Base-by-base conservation (phyloP, 2,329 filamentous ascomycete genomes). In the Xylaria sp. region DNA sequence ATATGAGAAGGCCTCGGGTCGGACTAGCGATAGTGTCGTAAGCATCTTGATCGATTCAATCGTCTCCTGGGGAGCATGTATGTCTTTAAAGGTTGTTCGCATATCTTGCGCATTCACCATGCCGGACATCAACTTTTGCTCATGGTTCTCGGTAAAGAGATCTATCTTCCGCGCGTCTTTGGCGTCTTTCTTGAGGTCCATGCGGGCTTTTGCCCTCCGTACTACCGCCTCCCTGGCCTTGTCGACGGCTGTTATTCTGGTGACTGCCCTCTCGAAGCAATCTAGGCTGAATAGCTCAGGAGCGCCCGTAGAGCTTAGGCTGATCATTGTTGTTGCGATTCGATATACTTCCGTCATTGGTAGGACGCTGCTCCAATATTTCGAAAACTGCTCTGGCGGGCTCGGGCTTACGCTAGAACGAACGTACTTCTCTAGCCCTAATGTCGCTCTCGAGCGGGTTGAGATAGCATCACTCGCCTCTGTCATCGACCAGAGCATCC, bases 1-100 rank as follows among this genome's bases (percentile, higher is more conserved):
- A 74, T 99, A 99, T 11, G 90, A 90, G 81, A 98, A 99, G n/a
- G 94, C 95, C 70, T 98, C 94, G 0, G 96, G 96, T 0, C 95
- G 90, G 59, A 93, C 85, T 4, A 99, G 85, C 0, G 94, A 96
- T 19, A 99, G 84, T 0, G 93, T 93, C 0, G 96, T 99, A 59
- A 98, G 86, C 4, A 93, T 93, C 78, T 95, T 94, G 63, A 99
- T 85, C 0, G 94, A 92, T 24, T 96, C 93, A 34, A 97, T 92
- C 1, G 93, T 97, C 68, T 94, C 93, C 0, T 85, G 81, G 0
- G 94, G 90, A 1, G 91, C 93, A 74, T 97, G 93, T 21, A 99
- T 92, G 77, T 97, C 92, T 27, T 88, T 85, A 77, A 98, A 99
- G 0, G 93, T 97, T 0, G 93, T 97, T 69, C 90, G 90, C 72